A percentile compares a stretch with the other conserved stretches of the same genome.
Evolutionary conservation across 306 rosid species (phyloP).

Genomic region (Vigna hirtella): DNA sequence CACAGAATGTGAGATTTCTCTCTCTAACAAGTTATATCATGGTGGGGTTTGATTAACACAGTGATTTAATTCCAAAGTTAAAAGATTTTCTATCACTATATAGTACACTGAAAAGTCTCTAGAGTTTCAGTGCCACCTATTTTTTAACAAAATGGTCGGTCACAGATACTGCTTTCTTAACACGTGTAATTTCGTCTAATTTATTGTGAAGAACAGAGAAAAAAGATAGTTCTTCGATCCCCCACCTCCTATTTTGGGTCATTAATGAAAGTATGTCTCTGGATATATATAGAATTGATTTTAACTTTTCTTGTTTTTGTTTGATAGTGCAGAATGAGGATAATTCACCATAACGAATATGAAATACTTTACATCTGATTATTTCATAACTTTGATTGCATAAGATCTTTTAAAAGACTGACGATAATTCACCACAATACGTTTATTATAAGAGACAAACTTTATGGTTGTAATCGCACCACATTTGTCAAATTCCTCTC

Average conservation of each 20-base stretch:
- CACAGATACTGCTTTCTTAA: conserved; percentile 4
- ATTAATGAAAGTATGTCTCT: not conserved
- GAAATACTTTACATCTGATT: not conserved
- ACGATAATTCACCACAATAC: not conserved
- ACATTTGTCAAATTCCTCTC: conserved; percentile 10
- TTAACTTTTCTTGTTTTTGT: not conserved
- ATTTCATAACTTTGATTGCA: not conserved
- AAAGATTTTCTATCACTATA: conserved; percentile 7
- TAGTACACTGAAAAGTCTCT: conserved; percentile 1
- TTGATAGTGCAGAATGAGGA: not conserved
- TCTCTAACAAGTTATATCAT: not conserved
- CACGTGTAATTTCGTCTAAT: conserved; percentile 25
- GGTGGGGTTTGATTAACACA: conserved; percentile 27
- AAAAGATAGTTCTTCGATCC: not conserved
- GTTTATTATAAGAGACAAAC: not conserved
- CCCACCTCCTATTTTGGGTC: not conserved
- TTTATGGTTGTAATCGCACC: conserved; percentile 3
- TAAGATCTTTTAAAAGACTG: not conserved
- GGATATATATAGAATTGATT: not conserved
- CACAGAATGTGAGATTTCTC: not conserved
- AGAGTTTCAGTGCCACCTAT: conserved; percentile 8
- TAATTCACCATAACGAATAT: not conserved
- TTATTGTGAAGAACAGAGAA: not conserved
- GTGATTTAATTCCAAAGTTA: conserved; percentile 1
- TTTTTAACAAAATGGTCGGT: not conserved